Conservation (phyloP, 148 eudicot species). For the Fagopyrum homotropicum region DNA sequence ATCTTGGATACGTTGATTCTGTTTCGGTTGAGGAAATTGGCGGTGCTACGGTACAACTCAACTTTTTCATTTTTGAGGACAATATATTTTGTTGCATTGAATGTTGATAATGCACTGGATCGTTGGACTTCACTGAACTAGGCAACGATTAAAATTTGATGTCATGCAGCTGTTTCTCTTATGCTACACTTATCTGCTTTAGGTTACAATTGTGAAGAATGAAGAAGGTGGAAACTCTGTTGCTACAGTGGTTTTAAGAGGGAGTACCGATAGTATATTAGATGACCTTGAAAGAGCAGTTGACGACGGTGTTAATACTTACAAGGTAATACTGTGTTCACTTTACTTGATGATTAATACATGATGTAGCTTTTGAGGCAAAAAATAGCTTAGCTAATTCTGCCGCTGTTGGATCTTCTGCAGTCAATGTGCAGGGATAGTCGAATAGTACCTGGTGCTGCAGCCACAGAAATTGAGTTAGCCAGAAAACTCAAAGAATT, state of each 20-base stretch:
- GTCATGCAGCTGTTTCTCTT: not conserved
- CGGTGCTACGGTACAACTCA: conserved; percentile 57
- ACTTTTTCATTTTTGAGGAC: not conserved
- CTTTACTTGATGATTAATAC: not conserved
- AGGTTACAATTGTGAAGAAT: conserved; percentile 88
- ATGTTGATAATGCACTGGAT: not conserved
- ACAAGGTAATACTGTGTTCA: conserved; percentile 40
- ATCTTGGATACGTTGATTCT: conserved; percentile 83
- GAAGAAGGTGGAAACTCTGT: conserved; percentile 94
- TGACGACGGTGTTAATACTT: conserved; percentile 93
- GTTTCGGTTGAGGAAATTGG: conserved; percentile 89
- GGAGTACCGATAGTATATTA: conserved; percentile 95
- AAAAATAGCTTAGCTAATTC: conserved; percentile 11
- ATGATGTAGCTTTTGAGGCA: not conserved
- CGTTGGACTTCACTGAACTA: not conserved
- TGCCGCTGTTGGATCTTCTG: not conserved
- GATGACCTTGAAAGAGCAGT: conserved; percentile 99
- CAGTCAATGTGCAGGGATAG: conserved; percentile 98
- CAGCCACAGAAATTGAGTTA: conserved; percentile 91
- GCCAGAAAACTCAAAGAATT: conserved; percentile 83
- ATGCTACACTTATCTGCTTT: conserved; percentile 4
- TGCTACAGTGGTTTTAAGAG: conserved; percentile 73
- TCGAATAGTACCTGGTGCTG: conserved; percentile 90
- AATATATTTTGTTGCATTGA: not conserved
- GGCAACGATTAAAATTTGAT: not conserved